phyloP scores from a whole-genome alignment of 768 basidiomycete species.

The Russula emetica region DNA sequence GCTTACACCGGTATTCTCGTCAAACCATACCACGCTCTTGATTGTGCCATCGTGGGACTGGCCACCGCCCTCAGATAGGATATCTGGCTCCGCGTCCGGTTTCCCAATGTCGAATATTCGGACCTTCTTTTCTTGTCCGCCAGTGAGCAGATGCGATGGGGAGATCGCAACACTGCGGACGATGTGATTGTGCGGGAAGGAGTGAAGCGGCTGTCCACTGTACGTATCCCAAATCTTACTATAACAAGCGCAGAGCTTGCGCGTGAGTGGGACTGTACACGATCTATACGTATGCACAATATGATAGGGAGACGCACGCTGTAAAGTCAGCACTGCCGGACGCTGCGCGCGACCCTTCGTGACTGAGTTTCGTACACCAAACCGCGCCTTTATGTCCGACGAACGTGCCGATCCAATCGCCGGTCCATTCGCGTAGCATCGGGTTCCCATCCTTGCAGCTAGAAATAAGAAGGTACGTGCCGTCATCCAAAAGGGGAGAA shows the following conservation, averaged over 20 bases:
- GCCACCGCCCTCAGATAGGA: conserved; percentile 56
- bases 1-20: conserved; percentile 79
- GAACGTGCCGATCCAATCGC: conserved; percentile 97
- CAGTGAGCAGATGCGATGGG: conserved; percentile 73
- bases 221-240: conserved; percentile 98
- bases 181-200: conserved; percentile 98
- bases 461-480: conserved; percentile 85
- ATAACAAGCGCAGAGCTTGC: conserved; percentile 23
- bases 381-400: conserved; percentile 92
- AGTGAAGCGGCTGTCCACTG: conserved; percentile 80
- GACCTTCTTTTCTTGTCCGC: conserved; percentile 97
- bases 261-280: conserved; percentile 11
- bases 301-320: conserved; percentile 58
- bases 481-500: conserved; percentile 79
- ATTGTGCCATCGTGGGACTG: conserved; percentile 84
- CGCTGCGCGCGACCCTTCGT: conserved; percentile 80
- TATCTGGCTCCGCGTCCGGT: conserved; percentile 83
- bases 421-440: conserved; percentile 95
- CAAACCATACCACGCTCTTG: conserved; percentile 92
- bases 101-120: conserved; percentile 86
- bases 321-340: conserved; percentile 97
- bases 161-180: conserved; percentile 92
- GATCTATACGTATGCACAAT: conserved; percentile 14
- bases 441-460: conserved; percentile 99
- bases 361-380: conserved; percentile 90